Percentiles rank a stretch among this genome's conserved stretches.
Conservation (phyloP, 148 eudicot genomes). For the Chenopodium album region DNA sequence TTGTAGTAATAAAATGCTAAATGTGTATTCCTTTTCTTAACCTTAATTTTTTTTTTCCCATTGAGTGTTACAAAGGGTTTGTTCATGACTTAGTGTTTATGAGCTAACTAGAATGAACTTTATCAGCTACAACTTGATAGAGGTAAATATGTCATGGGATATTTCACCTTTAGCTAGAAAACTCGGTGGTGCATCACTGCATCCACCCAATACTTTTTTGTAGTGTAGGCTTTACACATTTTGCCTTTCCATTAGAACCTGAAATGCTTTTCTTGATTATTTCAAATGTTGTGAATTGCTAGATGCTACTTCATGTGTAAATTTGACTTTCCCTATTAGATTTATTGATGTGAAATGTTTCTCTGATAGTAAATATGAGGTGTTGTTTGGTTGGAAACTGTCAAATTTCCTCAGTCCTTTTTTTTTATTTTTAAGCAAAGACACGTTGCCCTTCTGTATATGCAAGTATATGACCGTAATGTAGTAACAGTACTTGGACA, state of each 20-base stretch:
- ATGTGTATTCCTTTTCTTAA: background rate
- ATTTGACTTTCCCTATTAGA: background rate
- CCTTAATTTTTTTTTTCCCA: background rate
- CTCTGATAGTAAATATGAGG: background rate
- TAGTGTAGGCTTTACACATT: background rate
- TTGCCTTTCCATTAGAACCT: background rate
- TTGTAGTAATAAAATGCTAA: background rate
- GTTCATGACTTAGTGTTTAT: no score
- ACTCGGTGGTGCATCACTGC: background rate
- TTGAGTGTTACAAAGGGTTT: background rate
- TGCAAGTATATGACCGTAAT: no score
- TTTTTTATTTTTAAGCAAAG: no score
- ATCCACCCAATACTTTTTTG: background rate
- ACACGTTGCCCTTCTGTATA: no score
- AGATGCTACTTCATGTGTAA: no score
- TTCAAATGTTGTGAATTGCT: no score
- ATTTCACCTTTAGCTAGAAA: background rate
- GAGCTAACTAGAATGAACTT: no score
- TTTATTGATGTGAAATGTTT: background rate
- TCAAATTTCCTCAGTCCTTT: background rate
- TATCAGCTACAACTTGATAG: no score
- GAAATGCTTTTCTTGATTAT: background rate
- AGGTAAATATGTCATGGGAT: no score
- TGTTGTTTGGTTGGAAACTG: background rate
- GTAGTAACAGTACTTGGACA: no score